Evolutionary conservation across 768 basidiomycete genomes (phyloP).

Genomic region (Tricholoma matsutake): DNA sequence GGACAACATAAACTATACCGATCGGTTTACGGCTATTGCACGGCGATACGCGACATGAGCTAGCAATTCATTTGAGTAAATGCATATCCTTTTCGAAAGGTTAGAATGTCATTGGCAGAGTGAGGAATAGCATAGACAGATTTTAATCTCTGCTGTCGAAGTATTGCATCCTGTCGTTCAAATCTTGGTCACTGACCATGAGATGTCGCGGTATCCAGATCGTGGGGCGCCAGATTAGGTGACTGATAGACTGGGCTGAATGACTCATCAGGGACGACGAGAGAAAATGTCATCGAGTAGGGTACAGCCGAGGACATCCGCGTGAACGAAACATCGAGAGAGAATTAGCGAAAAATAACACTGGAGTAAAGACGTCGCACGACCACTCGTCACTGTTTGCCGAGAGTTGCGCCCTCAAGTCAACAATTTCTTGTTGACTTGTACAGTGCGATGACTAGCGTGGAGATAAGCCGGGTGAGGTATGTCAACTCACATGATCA

Average conservation of each 20-base stretch:
- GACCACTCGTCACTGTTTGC: not conserved
- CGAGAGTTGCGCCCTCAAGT: too few relatives aligned
- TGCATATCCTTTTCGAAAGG: not conserved
- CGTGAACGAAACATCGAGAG: not conserved
- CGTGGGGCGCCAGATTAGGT: not conserved
- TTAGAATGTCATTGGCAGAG: not conserved
- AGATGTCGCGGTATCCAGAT: slow-evolving; percentile 1
- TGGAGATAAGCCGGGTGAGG: slow-evolving; percentile 12
- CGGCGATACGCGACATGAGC: slow-evolving; percentile 1
- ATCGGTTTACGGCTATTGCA: not conserved
- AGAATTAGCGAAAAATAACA: not conserved
- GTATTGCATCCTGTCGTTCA: not conserved
- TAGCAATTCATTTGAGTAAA: not conserved
- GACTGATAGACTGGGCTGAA: not conserved
- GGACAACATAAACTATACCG: not conserved
- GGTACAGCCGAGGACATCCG: not conserved
- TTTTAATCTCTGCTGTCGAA: slow-evolving; percentile 2
- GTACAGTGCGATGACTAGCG: not conserved
- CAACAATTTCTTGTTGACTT: too few relatives aligned
- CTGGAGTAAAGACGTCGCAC: not conserved
- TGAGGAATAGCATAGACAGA: not conserved
- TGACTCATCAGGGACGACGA: not conserved
- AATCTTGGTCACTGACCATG: not conserved
- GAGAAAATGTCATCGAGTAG: too few relatives aligned
- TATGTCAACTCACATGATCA: slow-evolving; percentile 10